Percentiles rank a stretch among this genome's conserved stretches.
phyloP scores from a whole-genome alignment of 495 filamentous ascomycete genomes.

The Penicillium desertorum region DNA sequence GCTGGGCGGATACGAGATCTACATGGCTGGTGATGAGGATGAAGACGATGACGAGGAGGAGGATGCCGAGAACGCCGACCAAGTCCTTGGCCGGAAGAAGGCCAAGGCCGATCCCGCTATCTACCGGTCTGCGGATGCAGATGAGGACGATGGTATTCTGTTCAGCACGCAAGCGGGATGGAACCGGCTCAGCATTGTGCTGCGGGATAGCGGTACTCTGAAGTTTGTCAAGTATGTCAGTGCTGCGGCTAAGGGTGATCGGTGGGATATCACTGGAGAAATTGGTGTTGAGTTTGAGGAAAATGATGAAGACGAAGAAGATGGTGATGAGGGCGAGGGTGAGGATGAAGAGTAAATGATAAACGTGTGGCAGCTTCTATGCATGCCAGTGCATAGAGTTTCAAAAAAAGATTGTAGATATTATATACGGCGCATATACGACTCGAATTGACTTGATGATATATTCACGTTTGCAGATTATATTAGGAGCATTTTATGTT shows the following conservation, averaged over 20 bases:
- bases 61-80: slow-evolving; percentile 29
- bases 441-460: slow-evolving; percentile 10
- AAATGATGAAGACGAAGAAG: slow-evolving; percentile 40
- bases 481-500: too few species aligned
- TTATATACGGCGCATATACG: slow-evolving; percentile 2
- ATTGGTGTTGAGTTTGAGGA: slow-evolving; percentile 50
- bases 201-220: slow-evolving; percentile 81
- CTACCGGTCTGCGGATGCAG: slow-evolving; percentile 68
- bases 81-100: slow-evolving; percentile 31
- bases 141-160: slow-evolving; percentile 88
- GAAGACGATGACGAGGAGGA: slow-evolving; percentile 56
- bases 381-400: not conserved
- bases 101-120: slow-evolving; percentile 70
- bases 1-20: slow-evolving; percentile 85
- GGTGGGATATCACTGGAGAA: slow-evolving; percentile 85
- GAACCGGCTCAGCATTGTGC: slow-evolving; percentile 86
- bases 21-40: slow-evolving; percentile 87
- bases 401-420: slow-evolving; percentile 18
- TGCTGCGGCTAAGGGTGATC: slow-evolving; percentile 74
- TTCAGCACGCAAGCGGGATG: slow-evolving; percentile 85
- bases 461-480: not conserved
- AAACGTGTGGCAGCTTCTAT: not conserved
- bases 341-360: slow-evolving; percentile 1
- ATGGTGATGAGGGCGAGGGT: slow-evolving; percentile 25
- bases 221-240: slow-evolving; percentile 97